Evolutionary conservation across 1,139 yeast species (phyloP).

Genomic region (Kluyveromyces sp.): DNA sequence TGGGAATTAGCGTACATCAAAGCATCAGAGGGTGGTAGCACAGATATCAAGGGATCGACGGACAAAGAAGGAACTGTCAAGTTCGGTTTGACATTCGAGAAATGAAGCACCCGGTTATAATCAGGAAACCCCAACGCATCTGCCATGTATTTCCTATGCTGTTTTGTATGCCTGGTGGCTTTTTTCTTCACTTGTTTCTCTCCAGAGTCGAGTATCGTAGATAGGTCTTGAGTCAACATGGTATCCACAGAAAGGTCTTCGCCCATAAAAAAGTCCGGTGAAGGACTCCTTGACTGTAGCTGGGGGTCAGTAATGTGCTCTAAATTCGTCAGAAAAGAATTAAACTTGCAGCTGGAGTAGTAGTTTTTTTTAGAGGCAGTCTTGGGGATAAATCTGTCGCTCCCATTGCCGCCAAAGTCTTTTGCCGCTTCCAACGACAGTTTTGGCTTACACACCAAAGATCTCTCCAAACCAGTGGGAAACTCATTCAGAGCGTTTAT

Average conservation of each 20-base stretch:
- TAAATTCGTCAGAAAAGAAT: conserved; percentile 13
- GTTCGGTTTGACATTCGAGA: conserved; percentile 5
- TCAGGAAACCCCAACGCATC: conserved; percentile 41
- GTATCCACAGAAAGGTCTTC: conserved; percentile 27
- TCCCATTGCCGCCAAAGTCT: conserved; percentile 6
- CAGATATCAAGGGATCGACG: conserved; percentile 18
- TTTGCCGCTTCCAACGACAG: neutral
- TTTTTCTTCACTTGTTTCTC: conserved; percentile 14
- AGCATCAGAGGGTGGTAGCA: conserved; percentile 20
- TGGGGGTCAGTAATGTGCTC: conserved; percentile 14
- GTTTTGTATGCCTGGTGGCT: conserved; percentile 10
- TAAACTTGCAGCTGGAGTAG: conserved; percentile 19
- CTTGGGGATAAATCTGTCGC: conserved; percentile 34
- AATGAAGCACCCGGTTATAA: conserved; percentile 20
- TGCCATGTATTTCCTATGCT: conserved; percentile 39
- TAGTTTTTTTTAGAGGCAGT: conserved; percentile 28
- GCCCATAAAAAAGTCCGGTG: conserved; percentile 27
- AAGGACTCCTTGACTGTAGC: conserved; percentile 14
- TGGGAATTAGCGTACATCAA: conserved; percentile 18
- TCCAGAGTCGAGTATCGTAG: conserved; percentile 12
- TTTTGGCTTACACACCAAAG: conserved; percentile 1
- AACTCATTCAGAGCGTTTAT: neutral
- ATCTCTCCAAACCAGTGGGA: neutral
- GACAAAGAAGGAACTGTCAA: conserved; percentile 11
- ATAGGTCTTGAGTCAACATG: conserved; percentile 15